Evolutionary conservation across 1,139 yeast genomes (phyloP).

Genomic region (Zygosaccharomyces pseudobailii): DNA sequence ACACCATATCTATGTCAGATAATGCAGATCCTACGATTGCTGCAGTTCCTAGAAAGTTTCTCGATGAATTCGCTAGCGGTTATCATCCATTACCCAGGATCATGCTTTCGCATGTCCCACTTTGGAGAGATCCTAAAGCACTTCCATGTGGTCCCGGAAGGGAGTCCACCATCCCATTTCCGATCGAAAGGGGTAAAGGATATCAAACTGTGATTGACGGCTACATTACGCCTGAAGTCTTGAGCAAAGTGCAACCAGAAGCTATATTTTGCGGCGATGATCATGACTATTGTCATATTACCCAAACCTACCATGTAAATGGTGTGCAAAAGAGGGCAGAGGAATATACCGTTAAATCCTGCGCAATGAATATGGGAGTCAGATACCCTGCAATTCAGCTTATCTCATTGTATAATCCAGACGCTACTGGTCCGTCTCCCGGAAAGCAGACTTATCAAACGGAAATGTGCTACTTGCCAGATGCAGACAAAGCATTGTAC

Average conservation of each 20-base stretch:
- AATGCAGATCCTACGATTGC: conserved; percentile 40
- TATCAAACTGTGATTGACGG: conserved; percentile 71
- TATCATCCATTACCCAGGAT: conserved; percentile 53
- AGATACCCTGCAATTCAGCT: conserved; percentile 79
- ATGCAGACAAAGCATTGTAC: conserved; percentile 53
- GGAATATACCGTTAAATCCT: conserved; percentile 83
- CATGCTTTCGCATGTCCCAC: conserved; percentile 74
- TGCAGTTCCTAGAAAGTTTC: conserved; percentile 37
- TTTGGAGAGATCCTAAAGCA: conserved; percentile 51
- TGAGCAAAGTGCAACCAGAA: conserved; percentile 55
- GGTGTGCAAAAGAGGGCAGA: conserved; percentile 42
- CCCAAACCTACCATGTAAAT: conserved; percentile 45
- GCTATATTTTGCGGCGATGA: conserved; percentile 89
- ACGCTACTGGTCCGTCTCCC: conserved; percentile 14
- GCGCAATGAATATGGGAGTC: conserved; percentile 92
- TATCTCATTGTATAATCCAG: conserved; percentile 59
- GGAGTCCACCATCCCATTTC: conserved; percentile 60
- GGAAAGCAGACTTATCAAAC: conserved; percentile 24
- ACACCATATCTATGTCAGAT: conserved; percentile 74
- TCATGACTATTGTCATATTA: conserved; percentile 86
- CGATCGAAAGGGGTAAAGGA: conserved; percentile 66
- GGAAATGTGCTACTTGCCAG: conserved; percentile 58
- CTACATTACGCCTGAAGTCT: conserved; percentile 51
- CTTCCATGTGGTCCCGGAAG: conserved; percentile 65
- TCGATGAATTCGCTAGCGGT: conserved; percentile 26